Percentiles rank a stretch among this genome's conserved stretches.
Conservation (phyloP, 2,329 filamentous ascomycete species). For the Fusarium sambucinum region DNA sequence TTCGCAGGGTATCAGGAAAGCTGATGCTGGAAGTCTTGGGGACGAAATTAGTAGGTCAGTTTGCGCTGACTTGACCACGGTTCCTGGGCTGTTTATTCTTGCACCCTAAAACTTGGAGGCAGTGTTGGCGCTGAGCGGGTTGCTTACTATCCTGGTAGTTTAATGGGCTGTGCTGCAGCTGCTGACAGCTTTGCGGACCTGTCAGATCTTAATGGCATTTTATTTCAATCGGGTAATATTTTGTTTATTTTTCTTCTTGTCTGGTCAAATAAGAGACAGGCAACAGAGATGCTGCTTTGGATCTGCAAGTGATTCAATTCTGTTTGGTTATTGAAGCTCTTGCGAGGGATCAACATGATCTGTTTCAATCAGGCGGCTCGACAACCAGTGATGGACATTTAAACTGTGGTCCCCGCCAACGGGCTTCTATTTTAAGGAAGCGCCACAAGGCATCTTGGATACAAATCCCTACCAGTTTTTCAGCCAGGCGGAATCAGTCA, state of each 20-base stretch:
- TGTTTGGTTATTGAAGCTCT: not conserved
- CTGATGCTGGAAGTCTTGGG: not conserved
- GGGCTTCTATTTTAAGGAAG: constrained; percentile 27
- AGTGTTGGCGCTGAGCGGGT: constrained; percentile 11
- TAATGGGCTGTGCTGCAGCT: constrained; percentile 14
- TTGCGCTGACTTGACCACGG: not conserved
- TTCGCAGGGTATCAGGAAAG: not conserved
- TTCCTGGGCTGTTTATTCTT: not conserved
- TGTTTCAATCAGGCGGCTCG: constrained; percentile 12
- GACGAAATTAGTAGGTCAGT: not conserved
- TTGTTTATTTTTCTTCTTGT: not conserved
- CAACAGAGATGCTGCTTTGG: not conserved
- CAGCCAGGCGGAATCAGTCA: not conserved
- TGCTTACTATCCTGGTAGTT: constrained; percentile 7
- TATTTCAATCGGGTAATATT: not conserved
- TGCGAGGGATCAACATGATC: not conserved
- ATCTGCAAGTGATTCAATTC: not conserved
- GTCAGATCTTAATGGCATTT: not conserved
- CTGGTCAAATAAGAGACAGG: not conserved
- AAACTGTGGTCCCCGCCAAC: not conserved
- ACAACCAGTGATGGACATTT: constrained; percentile 6
- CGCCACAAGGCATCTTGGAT: constrained; percentile 5
- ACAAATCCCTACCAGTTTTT: not conserved
- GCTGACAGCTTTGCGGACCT: not conserved
- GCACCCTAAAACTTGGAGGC: not conserved